Evolutionary conservation across 2,329 filamentous ascomycete genomes (phyloP).

Genomic region (Furcasterigmium furcatum): DNA sequence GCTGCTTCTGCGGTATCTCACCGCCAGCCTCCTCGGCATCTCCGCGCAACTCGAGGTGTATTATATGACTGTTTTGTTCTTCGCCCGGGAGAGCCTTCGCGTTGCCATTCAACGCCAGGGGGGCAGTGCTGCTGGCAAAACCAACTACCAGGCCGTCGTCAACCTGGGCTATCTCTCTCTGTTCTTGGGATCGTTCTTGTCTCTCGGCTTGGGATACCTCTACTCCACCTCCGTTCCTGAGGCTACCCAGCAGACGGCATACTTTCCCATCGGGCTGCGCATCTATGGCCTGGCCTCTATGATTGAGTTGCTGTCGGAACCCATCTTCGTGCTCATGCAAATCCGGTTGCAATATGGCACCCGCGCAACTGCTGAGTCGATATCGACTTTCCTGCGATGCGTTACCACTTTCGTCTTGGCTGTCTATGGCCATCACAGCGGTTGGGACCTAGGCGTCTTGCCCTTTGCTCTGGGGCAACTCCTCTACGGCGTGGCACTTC

Average conservation of each 20-base stretch:
- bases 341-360: constrained; percentile 76
- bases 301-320: constrained; percentile 81
- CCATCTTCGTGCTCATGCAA: constrained; percentile 85
- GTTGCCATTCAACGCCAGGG: constrained; percentile 83
- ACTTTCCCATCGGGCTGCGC: constrained; percentile 52
- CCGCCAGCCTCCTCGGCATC: constrained; percentile 78
- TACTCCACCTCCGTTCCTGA: constrained; percentile 57
- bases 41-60: constrained; percentile 91
- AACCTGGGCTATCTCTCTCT: constrained; percentile 85
- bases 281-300: constrained; percentile 56
- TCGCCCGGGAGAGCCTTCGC: constrained; percentile 85
- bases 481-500: constrained; percentile 66
- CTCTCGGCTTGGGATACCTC: constrained; percentile 59
- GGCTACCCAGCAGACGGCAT: constrained; percentile 54
- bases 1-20: constrained; percentile 81
- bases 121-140: constrained; percentile 13
- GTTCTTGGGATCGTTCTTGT: constrained; percentile 62
- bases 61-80: constrained; percentile 90
- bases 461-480: constrained; percentile 89
- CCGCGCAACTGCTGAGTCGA: constrained; percentile 78
- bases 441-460: constrained; percentile 65
- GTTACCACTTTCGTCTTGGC: constrained; percentile 69
- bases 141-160: constrained; percentile 70
- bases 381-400: constrained; percentile 76
- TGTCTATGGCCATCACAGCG: constrained; percentile 53